A percentile compares a stretch with the other conserved stretches of the same genome.
Evolutionary conservation across 2,329 filamentous ascomycete species (phyloP).

Genomic region (Rutstroemia sp.): DNA sequence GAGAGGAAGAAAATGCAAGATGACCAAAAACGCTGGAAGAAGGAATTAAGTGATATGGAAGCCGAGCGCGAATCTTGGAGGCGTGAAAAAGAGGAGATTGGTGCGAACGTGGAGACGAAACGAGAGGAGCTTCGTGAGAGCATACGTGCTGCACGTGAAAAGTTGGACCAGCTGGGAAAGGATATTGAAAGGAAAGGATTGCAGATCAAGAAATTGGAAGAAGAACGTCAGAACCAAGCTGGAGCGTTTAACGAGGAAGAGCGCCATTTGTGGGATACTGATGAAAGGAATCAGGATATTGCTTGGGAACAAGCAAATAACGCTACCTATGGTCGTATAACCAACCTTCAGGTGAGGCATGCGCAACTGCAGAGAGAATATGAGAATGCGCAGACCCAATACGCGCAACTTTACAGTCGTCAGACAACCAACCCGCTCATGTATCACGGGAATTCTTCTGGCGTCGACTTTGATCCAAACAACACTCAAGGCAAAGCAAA

Average conservation of each 20-base stretch:
- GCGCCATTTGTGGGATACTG: conserved; percentile 22
- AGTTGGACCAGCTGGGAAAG: conserved; percentile 52
- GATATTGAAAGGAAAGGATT: conserved; percentile 65
- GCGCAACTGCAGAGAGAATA: conserved; percentile 21
- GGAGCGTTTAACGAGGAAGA: conserved; percentile 52
- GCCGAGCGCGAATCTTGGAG: conserved; percentile 47
- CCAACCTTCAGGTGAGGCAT: conserved; percentile 16
- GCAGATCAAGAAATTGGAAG: conserved; percentile 67
- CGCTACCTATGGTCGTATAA: conserved; percentile 20
- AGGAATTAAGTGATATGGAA: conserved; percentile 53
- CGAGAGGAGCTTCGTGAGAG: conserved; percentile 45
- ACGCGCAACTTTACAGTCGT: conserved; percentile 15
- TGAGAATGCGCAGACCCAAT: conserved; percentile 16
- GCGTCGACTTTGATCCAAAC: conserved; percentile 28
- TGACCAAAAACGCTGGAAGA: conserved; percentile 61
- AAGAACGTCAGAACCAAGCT: conserved; percentile 56
- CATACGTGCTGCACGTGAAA: conserved; percentile 54
- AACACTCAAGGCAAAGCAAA: conserved; percentile 28
- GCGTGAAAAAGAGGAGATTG: conserved; percentile 43
- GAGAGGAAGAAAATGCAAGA: conserved; percentile 65
- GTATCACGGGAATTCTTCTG: conserved; percentile 29
- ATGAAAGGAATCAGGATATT: conserved; percentile 24
- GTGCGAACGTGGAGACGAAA: conserved; percentile 44
- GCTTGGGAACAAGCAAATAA: conserved; percentile 28
- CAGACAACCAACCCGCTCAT: conserved; percentile 24